Evolutionary conservation across 169 alveolate genomes (phyloP), one percentile per base, ranked within the genome.

Genomic region (Plasmodium cynomolgi): DNA sequence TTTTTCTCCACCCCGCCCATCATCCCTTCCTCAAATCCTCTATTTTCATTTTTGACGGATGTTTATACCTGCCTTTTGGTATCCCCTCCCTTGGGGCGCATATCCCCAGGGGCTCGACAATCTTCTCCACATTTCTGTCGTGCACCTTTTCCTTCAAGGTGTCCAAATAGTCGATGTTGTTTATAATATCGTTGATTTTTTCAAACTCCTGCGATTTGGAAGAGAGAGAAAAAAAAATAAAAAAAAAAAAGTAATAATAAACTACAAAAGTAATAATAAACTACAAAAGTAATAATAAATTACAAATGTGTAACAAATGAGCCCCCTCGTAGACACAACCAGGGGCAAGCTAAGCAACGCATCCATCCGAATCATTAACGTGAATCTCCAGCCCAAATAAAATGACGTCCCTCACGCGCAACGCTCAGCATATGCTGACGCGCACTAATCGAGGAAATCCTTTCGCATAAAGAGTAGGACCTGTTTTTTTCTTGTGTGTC

Each of bases 141-240:
- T 85, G 83, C 33, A 85, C 58, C 44, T 74, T 85, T 33, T 77
- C 62, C 41, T 77, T 85, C 58, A 85, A 74, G 17, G 81, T 39
- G 81, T 85, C 68, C 81, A 85, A 56, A 77, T 75, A 77, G 68
- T 85, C 81, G 71, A 58, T 26, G 31, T 11, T 77, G 79, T 77
- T 85, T 75, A 85, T 41, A 85, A 85, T 75, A 39, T 74, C 72
- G 56, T 54, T 75, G 23, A 85, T 85, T 75, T 77, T 85, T 15
- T 85, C 85, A 85, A 85, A 85, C 80, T 85, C 93, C 93, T 85
- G 68, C 80, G 26, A 85, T 84, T 37, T 15, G 68, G 54, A 37
- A 6, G 29, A 39, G 44, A 37, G 26, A 62, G 17, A 62, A n/a
- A 15, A 81, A 81, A 50, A 39, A 23, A 81, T 81, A 47, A 47